Evolutionary conservation across 768 basidiomycete species (phyloP).

Genomic region (Roridomyces roridus): DNA sequence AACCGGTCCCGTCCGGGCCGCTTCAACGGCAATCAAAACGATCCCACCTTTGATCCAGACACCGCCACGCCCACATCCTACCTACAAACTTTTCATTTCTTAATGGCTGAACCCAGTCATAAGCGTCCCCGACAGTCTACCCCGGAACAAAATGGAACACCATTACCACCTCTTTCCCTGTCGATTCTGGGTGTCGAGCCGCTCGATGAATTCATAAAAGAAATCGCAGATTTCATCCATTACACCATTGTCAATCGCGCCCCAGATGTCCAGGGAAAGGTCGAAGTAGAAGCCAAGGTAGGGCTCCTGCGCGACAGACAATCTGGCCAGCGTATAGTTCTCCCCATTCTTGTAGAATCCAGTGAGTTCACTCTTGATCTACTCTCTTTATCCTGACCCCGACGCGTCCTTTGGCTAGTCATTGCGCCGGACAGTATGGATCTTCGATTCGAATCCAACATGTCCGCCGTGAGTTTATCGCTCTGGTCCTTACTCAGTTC

Average conservation of each 20-base stretch:
- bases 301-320: slow-evolving; percentile 71
- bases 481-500: slow-evolving; percentile 4
- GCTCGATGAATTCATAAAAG: slow-evolving; percentile 90
- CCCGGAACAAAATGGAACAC: slow-evolving; percentile 30
- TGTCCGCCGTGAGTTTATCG: slow-evolving; percentile 73
- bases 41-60: background rate
- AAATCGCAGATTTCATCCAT: slow-evolving; percentile 88
- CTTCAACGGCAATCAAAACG: background rate
- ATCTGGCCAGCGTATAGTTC: slow-evolving; percentile 59
- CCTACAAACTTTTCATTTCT: slow-evolving; percentile 23
- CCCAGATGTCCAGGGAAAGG: slow-evolving; percentile 53
- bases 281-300: slow-evolving; percentile 94
- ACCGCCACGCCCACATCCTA: background rate
- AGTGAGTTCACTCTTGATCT: slow-evolving; percentile 57
- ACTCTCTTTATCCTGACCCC: slow-evolving; percentile 4
- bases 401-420: slow-evolving; percentile 53
- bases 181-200: slow-evolving; percentile 91
- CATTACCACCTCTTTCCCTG: slow-evolving; percentile 69
- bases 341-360: slow-evolving; percentile 84
- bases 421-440: slow-evolving; percentile 66
- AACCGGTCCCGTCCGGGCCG: background rate
- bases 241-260: slow-evolving; percentile 68
- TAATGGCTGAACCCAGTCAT: slow-evolving; percentile 33
- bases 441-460: slow-evolving; percentile 88
- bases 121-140: slow-evolving; percentile 37